Conservation (phyloP, 495 filamentous ascomycete species). For the Podospora tetraspora region DNA sequence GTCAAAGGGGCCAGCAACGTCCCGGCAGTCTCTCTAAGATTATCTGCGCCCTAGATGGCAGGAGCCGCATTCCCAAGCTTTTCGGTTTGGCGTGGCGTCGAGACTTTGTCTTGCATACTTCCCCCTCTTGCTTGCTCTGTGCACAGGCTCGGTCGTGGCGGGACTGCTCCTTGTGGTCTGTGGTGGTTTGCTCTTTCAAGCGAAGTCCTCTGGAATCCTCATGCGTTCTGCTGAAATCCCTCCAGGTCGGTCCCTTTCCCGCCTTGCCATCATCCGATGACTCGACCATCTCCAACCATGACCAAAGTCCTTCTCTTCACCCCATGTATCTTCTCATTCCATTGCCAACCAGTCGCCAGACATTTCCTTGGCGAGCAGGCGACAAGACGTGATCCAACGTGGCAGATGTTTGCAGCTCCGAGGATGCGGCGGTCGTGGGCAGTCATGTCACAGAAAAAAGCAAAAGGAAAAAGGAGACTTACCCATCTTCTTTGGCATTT, state of each 20-base stretch:
- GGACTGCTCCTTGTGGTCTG: conserved; percentile 11
- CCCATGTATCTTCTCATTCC: conserved; percentile 6
- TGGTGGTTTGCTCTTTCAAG: conserved; percentile 5
- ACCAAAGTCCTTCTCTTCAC: conserved; percentile 11
- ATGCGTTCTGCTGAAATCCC: neutral
- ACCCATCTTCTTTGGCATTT: conserved; percentile 97
- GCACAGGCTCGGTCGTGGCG: conserved; percentile 6
- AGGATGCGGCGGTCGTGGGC: neutral
- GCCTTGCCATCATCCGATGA: conserved; percentile 9
- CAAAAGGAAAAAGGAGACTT: conserved; percentile 53
- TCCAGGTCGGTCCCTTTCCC: neutral
- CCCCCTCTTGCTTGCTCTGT: conserved; percentile 24
- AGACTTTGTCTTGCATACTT: conserved; percentile 14
- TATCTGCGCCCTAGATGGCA: conserved; percentile 45
- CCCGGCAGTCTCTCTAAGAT: conserved; percentile 39
- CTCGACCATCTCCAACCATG: conserved; percentile 8
- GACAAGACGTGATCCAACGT: neutral
- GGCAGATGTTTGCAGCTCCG: neutral
- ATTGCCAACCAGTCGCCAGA: conserved; percentile 8
- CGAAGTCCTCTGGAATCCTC: conserved; percentile 4
- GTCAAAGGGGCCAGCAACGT: conserved; percentile 23
- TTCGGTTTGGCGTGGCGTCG: conserved; percentile 19
- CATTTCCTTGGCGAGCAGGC: neutral
- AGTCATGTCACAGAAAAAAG: conserved; percentile 17
- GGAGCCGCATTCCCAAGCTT: conserved; percentile 31